Conservation (phyloP, 345 rosid species). For the Erodium maritimum region DNA sequence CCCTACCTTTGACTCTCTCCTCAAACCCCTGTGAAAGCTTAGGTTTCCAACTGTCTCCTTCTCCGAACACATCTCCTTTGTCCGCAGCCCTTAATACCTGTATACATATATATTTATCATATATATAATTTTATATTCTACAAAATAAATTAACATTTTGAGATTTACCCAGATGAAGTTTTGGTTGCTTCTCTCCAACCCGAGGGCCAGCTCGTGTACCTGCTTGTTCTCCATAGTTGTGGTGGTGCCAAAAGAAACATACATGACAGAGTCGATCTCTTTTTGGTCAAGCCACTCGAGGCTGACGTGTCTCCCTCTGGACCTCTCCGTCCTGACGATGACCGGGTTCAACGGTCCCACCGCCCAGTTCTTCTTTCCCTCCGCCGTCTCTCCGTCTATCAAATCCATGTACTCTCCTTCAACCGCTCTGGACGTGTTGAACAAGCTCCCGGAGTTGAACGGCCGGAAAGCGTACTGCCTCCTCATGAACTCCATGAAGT, state of each 20-base stretch:
- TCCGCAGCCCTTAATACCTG: conserved; percentile 31
- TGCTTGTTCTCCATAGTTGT: conserved; percentile 27
- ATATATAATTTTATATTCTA: no score
- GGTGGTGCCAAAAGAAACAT: conserved; percentile 44
- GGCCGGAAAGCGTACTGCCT: conserved; percentile 7
- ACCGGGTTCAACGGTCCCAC: conserved; percentile 39
- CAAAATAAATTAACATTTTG: no score
- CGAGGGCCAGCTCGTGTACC: conserved; percentile 29
- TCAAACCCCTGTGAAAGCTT: conserved; percentile 26
- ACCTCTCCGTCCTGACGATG: neutral
- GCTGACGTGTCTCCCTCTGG: conserved; percentile 6
- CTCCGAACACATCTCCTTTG: conserved; percentile 27
- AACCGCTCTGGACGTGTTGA: conserved; percentile 26
- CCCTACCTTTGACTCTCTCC: conserved; percentile 19
- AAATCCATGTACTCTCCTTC: conserved; percentile 25
- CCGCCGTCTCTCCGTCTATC: conserved; percentile 7
- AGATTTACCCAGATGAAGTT: conserved; percentile 36
- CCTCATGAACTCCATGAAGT: conserved; percentile 21
- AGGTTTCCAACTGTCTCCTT: conserved; percentile 5
- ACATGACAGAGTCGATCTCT: conserved; percentile 21
- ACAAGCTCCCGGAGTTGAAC: conserved; percentile 14
- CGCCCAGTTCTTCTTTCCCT: conserved; percentile 20
- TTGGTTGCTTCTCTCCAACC: conserved; percentile 29
- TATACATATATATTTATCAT: no score
- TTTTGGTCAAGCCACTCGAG: conserved; percentile 41